Base-by-base conservation (phyloP, 257 asterid species). In the Avicennia marina region DNA sequence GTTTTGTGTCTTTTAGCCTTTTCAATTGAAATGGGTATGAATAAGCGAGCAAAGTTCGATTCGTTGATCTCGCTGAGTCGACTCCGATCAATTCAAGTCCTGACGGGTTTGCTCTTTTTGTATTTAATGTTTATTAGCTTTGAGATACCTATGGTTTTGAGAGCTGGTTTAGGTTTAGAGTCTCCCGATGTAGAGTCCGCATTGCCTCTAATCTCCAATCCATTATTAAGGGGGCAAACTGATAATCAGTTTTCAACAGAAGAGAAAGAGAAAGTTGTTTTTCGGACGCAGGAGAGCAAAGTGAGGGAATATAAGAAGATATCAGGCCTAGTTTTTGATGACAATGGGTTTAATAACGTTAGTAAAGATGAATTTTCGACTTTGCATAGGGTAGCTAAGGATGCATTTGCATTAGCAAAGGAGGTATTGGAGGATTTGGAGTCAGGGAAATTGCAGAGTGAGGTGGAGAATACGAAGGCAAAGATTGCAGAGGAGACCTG, bases 111-210 rank as follows among this genome's bases (percentile, higher is more conserved):
- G 58, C 73, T 90, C 68, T 79, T 83, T 74, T 29, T 85, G 70
- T 91, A 91, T 73, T 64, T 90, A 47, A 18, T 87, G 6, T 70
- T 90, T 24, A 72, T 87, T 47, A 74, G 79, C 52, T 74, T 90
- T 27, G 93, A 87, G 80, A 85, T 90, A 62, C 98, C 96, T 22
- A 52, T 90, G 75, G 81, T 88, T 79, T 73, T 80, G 46, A 80
- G 79, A 74, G 69, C 85, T 51, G 90, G 93, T 60, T 60, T 80
- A 36, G 87, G 87, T 18, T 51, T 75, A 39, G 94, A 83, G 47
- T 75, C 91, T 3, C 22, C 73, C n/a, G 90, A 82, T 68, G 73
- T 55, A 18, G 78, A 74, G 51, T 46, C 82, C 39, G 52, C 60
- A 39, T 50, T 72, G 3, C 69, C 81, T 43, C 65, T 74, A 27